A percentile compares a stretch with the other conserved stretches of the same genome.
These are phyloP conservation scores for Sporothrix dimorphospora DNA, from an alignment of 2,329 filamentous ascomycete genomes.

Conservation along the genomic window DNA sequence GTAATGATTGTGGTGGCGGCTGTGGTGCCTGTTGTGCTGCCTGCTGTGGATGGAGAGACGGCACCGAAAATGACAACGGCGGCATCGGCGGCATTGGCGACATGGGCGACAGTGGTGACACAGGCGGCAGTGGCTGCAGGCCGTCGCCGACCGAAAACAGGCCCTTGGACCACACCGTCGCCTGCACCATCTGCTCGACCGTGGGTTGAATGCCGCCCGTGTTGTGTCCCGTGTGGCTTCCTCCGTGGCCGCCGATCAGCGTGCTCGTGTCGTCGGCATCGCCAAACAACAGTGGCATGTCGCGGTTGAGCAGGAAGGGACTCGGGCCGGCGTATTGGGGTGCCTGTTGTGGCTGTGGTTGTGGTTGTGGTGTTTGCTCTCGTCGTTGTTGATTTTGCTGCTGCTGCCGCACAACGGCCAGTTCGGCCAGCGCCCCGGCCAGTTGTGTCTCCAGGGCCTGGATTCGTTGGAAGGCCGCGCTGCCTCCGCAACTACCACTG, in stretches of 20 bases:
- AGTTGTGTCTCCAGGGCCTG: slow-evolving; percentile 27
- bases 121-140: background rate
- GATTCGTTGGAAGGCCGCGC: slow-evolving; percentile 17
- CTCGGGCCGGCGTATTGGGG: background rate
- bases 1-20: background rate
- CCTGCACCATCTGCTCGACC: slow-evolving; percentile 51
- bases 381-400: background rate
- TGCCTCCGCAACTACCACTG: background rate
- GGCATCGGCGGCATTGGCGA: background rate
- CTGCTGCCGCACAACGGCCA: background rate
- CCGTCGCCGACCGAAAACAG: slow-evolving; percentile 34
- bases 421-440: slow-evolving; percentile 16
- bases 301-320: background rate
- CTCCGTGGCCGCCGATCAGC: background rate
- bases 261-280: slow-evolving; percentile 3
- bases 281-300: background rate
- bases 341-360: background rate
- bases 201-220: background rate
- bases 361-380: background rate
- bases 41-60: background rate
- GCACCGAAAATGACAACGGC: background rate
- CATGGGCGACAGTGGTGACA: background rate
- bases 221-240: background rate
- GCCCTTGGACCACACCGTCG: slow-evolving; percentile 54
- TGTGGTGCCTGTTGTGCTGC: background rate